Evolutionary conservation across 495 filamentous ascomycete genomes (phyloP), one percentile per base, ranked within the genome.

Genomic region (Lichina pygmaea): DNA sequence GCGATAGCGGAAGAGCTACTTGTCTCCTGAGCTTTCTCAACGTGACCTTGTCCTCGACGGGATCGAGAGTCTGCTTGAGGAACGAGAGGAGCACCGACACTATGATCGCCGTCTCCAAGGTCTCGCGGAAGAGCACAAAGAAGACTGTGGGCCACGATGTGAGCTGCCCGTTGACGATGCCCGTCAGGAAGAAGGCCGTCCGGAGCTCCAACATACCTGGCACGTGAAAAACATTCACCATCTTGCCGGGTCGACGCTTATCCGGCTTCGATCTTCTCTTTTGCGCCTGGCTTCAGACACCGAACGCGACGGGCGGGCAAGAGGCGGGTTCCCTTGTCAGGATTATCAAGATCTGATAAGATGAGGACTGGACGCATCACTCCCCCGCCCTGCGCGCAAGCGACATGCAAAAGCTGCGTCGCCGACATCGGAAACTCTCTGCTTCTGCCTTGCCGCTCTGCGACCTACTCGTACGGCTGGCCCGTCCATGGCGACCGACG

Each of bases 81-180:
- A 83, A 89, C 30, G 81, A 72, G 42, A 92, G 64, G 4, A 92
- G 64, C 15, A 89, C 74, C 2, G 83, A 86, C 36, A 89, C 75
- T 48, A 92, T 77, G 53, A 89, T 77, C 48, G 66, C 72, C 0
- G 75, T 78, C 57, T 92, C 83, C 17, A 92, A 60, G 34, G 74
- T 75, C 64, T 92, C 83, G 54, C 83, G 77, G 53, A 89, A 86
- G 53, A 73, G 71, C 55, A 92, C 77, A 61, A 92, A 85, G 60
- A 89, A 92, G 42, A 89, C 69, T 64, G 48, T 36, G 24, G 30
- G 3, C 6, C 11, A 39, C 4, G 24, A 1, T 24, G 24, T 24
- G 24, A 24, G 24, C 24, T 24, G 24, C 24, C 24, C 4, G 24
- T 24, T 24, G 24, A 24, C 24, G 24, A 24, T 16, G n/a, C 7